Base-by-base conservation (phyloP, 805 yeast genomes). In the Hanseniaspora taiwanica region DNA sequence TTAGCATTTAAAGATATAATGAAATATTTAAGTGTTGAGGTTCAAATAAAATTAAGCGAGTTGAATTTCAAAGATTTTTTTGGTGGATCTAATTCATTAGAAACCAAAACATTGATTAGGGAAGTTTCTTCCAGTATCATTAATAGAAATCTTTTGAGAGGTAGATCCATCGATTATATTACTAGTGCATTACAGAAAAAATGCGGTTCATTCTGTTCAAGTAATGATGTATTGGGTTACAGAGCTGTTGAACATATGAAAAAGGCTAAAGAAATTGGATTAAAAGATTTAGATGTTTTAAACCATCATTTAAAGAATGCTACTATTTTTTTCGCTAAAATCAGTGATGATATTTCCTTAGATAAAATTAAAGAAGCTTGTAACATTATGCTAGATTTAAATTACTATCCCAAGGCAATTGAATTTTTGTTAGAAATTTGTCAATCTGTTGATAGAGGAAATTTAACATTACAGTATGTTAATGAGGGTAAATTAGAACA, bases 201-300 rank as follows among this genome's bases (percentile, higher is more conserved):
- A 44, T 91, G 98, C 65, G 94, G 94, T 1, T 77, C 94, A 0
- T 91, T 86, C 60, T 91, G 97, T 54, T 84, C 96, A 0, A 76
- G 94, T 13, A 84, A 81, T 48, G 98, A 91, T 59, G 96, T 91
- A 21, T 70, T 86, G 44, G 83, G 91, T 12, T 91, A 87, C 67
- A 81, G 89, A 59, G 97, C 96, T 0, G 77, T 86, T 50, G 98
- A 91, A 57, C 86, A 81, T 56, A 66, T 91, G 51, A 81, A 89
- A 42, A 77, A 80, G 50, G 96, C 97, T 1, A 81, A 79, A 51
- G 81, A 76, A 42, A 73, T 76, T 44, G 84, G 83, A 2, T 59
- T 66, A 20, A 72, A 73, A 47, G 95, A 87, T 54, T 69, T 70
- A 33, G 96, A 87, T 40, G 72, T 79, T 40, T 63, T 72, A 44